phyloP scores from a whole-genome alignment of 2,329 filamentous ascomycete species.

The Colletotrichum noveboracense region DNA sequence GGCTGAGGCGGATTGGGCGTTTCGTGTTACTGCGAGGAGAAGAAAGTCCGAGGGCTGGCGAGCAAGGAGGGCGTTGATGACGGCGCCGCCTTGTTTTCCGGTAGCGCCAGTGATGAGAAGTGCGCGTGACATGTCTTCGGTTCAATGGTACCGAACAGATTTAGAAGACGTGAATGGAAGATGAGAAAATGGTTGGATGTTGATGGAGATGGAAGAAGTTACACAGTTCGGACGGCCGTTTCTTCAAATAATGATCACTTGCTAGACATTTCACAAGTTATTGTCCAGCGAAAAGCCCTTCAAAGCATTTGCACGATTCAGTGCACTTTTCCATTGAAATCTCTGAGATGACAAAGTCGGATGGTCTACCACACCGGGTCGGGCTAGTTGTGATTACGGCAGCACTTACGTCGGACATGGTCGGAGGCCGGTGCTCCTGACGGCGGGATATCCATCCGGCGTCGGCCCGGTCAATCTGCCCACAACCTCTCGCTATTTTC shows the following conservation, averaged over 20 bases:
- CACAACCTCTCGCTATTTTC: not conserved
- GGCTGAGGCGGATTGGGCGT: constrained; percentile 46
- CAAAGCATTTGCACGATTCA: not conserved
- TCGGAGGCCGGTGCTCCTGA: not conserved
- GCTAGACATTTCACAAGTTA: not conserved
- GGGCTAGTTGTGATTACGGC: not conserved
- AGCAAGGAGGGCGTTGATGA: constrained; percentile 33
- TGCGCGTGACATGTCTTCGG: not conserved
- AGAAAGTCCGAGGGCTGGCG: constrained; percentile 4
- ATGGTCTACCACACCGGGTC: not conserved
- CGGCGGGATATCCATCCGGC: not conserved
- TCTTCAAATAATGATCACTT: not conserved
- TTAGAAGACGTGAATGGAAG: not conserved
- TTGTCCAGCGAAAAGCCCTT: not conserved
- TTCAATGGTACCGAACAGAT: not conserved
- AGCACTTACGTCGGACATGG: not conserved
- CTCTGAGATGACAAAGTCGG: not conserved
- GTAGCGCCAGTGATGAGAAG: constrained; percentile 40
- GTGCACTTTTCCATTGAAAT: not conserved
- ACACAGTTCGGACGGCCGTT: not conserved
- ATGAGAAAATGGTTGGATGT: not conserved
- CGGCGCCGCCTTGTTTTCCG: constrained; percentile 40
- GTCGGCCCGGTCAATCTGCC: not conserved
- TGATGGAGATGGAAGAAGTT: not conserved
- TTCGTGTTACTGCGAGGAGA: constrained; percentile 60